A percentile compares a stretch with the other conserved stretches of the same genome.
Conservation (phyloP, 1,284 basidiomycete genomes). For the Athelia psychrophila region DNA sequence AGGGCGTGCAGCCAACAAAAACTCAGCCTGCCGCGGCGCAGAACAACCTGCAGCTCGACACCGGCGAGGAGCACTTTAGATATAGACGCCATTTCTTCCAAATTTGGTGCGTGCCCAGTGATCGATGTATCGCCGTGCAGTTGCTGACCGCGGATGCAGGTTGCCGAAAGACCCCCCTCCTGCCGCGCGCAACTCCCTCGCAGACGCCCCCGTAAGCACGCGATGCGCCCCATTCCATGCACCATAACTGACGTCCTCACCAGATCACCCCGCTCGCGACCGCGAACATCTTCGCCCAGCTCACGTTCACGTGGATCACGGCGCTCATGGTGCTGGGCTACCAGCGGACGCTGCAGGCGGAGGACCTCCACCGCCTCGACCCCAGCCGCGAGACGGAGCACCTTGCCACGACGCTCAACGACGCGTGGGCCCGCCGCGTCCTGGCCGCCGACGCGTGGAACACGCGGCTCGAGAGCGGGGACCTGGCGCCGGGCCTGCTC, state of each 20-base stretch:
- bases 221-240: not conserved
- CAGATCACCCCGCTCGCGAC: slow-evolving; percentile 54
- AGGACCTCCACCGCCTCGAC: slow-evolving; percentile 74
- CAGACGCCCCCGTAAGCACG: slow-evolving; percentile 45
- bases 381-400: slow-evolving; percentile 44
- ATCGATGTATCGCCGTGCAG: slow-evolving; percentile 1
- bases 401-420: slow-evolving; percentile 48
- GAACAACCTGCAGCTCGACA: slow-evolving; percentile 38
- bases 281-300: slow-evolving; percentile 54
- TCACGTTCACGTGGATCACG: slow-evolving; percentile 66
- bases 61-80: slow-evolving; percentile 39
- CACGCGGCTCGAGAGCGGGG: slow-evolving; percentile 42
- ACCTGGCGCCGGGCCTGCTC: slow-evolving; percentile 36
- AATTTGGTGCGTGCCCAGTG: slow-evolving; percentile 28
- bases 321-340: slow-evolving; percentile 63
- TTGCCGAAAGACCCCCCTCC: slow-evolving; percentile 57
- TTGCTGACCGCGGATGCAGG: slow-evolving; percentile 30
- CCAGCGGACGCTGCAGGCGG: slow-evolving; percentile 68
- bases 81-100: slow-evolving; percentile 50
- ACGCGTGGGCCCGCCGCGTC: slow-evolving; percentile 46
- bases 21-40: no score
- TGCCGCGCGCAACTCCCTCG: slow-evolving; percentile 53
- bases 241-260: slow-evolving; percentile 1
- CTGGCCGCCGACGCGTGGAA: slow-evolving; percentile 55
- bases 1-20: no score